Conservation (phyloP, 1,139 yeast species). For the Oligophagozyma castellii region DNA sequence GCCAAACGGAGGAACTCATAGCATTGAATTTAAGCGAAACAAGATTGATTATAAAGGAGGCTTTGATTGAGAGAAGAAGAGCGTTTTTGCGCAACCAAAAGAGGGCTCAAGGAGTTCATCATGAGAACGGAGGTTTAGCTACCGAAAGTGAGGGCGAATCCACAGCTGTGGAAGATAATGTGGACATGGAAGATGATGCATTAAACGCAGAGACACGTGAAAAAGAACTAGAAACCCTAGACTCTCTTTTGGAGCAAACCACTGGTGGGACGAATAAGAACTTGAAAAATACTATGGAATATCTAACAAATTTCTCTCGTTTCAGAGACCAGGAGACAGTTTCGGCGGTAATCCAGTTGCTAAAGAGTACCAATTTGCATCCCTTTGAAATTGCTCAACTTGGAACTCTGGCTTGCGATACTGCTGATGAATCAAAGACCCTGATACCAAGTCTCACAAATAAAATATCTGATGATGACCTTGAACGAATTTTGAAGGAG, state of each 20-base stretch:
- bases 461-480: constrained; percentile 75
- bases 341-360: constrained; percentile 78
- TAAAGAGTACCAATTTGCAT: constrained; percentile 69
- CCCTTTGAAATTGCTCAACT: constrained; percentile 94
- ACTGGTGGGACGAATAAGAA: constrained; percentile 57
- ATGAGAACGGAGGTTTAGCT: constrained; percentile 5
- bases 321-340: constrained; percentile 88
- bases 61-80: constrained; percentile 62
- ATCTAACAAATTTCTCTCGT: constrained; percentile 72
- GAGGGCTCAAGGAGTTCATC: constrained; percentile 25
- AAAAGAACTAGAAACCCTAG: constrained; percentile 24
- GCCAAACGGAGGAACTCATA: constrained; percentile 61
- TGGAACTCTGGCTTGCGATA: constrained; percentile 90
- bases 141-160: constrained; percentile 11
- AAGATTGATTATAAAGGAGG: constrained; percentile 77
- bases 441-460: constrained; percentile 73
- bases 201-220: constrained; percentile 25
- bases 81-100: constrained; percentile 29
- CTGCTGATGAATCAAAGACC: constrained; percentile 94
- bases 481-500: constrained; percentile 79
- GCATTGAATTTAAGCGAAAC: constrained; percentile 86
- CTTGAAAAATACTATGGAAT: constrained; percentile 82
- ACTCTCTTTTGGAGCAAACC: constrained; percentile 23
- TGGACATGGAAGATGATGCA: constrained; percentile 23
- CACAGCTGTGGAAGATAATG: constrained; percentile 25